Evolutionary conservation across 2,329 filamentous ascomycete species (phyloP).

Genomic region (Apiospora arundinis): DNA sequence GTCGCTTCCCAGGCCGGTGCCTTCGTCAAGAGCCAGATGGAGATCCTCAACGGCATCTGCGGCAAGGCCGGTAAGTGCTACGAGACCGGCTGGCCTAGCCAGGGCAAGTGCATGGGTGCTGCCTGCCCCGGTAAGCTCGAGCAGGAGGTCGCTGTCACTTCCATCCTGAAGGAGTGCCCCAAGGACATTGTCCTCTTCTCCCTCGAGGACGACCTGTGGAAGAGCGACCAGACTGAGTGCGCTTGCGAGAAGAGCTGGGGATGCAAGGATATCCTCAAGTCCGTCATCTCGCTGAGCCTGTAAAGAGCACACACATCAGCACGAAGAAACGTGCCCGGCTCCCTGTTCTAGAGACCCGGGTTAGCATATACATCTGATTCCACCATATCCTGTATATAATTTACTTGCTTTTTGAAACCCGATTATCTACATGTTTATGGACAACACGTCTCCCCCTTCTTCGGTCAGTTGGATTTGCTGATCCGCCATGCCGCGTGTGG

Average conservation of each 20-base stretch:
- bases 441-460: background rate
- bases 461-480: slow-evolving; percentile 4
- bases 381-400: slow-evolving; percentile 26
- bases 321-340: slow-evolving; percentile 5
- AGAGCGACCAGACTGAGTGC: slow-evolving; percentile 67
- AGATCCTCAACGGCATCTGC: slow-evolving; percentile 74
- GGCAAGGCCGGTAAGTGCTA: slow-evolving; percentile 79
- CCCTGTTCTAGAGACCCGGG: background rate
- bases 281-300: background rate
- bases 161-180: slow-evolving; percentile 71
- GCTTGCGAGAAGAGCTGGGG: slow-evolving; percentile 84
- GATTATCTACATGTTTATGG: slow-evolving; percentile 16
- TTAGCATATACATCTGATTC: slow-evolving; percentile 3
- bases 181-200: slow-evolving; percentile 81
- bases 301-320: slow-evolving; percentile 19
- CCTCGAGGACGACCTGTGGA: slow-evolving; percentile 82
- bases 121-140: slow-evolving; percentile 71
- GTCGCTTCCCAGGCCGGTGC: slow-evolving; percentile 70
- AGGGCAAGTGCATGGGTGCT: slow-evolving; percentile 71
- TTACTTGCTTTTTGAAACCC: background rate
- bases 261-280: slow-evolving; percentile 58
- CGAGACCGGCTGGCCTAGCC: slow-evolving; percentile 88
- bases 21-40: slow-evolving; percentile 78
- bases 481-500: slow-evolving; percentile 2
- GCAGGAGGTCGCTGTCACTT: slow-evolving; percentile 75